Percentiles rank a stretch among this genome's conserved stretches.
phyloP scores from a whole-genome alignment of 768 basidiomycete genomes.

The Aureoboletus auriporus region DNA sequence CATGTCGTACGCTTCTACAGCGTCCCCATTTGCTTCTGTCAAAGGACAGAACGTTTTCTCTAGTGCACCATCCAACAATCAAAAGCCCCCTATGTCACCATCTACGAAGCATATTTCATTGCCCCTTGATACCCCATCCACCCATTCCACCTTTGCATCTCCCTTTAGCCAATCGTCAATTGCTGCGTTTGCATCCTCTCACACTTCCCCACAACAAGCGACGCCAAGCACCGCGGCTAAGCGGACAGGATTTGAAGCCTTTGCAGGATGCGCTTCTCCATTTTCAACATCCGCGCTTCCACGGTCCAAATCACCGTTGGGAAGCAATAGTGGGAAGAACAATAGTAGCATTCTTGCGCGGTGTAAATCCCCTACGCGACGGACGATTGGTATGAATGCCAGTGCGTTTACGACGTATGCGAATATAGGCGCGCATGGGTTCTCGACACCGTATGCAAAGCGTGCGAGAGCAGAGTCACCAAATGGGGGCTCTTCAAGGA shows the following conservation, averaged over 20 bases:
- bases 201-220: slow-evolving; percentile 12
- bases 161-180: slow-evolving; percentile 22
- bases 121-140: slow-evolving; percentile 22
- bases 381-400: slow-evolving; percentile 35
- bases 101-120: slow-evolving; percentile 15
- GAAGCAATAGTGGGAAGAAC: slow-evolving; percentile 22
- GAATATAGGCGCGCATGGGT: slow-evolving; percentile 41
- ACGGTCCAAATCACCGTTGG: slow-evolving; percentile 52
- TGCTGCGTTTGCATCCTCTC: slow-evolving; percentile 15
- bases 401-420: slow-evolving; percentile 65
- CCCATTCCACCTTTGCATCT: slow-evolving; percentile 18
- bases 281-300: slow-evolving; percentile 35
- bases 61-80: slow-evolving; percentile 20
- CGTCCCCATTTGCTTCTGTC: slow-evolving; percentile 70
- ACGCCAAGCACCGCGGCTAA: slow-evolving; percentile 40
- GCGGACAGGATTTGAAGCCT: slow-evolving; percentile 55
- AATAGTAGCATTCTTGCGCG: slow-evolving; percentile 24
- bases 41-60: slow-evolving; percentile 60
- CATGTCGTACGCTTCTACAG: slow-evolving; percentile 72
- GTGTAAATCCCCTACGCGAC: slow-evolving; percentile 56
- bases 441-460: slow-evolving; percentile 42
- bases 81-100: slow-evolving; percentile 27
- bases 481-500: slow-evolving; percentile 36
- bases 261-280: slow-evolving; percentile 48
- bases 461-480: slow-evolving; percentile 53